phyloP scores from a whole-genome alignment of 805 yeast genomes.

The Myxozyma nipponensis region DNA sequence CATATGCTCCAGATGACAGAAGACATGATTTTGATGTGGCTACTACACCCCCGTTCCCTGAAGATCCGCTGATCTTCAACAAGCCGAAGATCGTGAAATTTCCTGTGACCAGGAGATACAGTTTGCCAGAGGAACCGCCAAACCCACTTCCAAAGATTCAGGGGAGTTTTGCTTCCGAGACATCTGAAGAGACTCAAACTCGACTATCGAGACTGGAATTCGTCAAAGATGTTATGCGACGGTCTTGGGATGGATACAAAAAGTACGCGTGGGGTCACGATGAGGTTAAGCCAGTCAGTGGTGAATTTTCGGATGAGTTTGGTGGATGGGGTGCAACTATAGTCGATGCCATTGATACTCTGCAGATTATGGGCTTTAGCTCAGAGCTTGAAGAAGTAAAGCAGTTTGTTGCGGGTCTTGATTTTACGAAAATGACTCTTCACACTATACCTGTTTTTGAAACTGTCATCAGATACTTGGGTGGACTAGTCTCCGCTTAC shows the following conservation, averaged over 20 bases:
- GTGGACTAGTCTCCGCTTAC: constrained; percentile 52
- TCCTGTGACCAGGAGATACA: constrained; percentile 13
- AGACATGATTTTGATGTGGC: background rate
- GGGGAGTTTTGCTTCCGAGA: constrained; percentile 26
- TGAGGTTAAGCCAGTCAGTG: constrained; percentile 43
- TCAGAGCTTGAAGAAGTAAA: constrained; percentile 43
- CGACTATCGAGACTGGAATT: constrained; percentile 33
- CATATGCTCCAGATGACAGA: constrained; percentile 16
- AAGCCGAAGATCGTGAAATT: constrained; percentile 13
- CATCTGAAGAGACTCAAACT: constrained; percentile 20
- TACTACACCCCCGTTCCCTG: constrained; percentile 8
- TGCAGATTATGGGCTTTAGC: constrained; percentile 45
- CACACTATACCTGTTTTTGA: constrained; percentile 49
- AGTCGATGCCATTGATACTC: constrained; percentile 52
- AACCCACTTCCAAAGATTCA: constrained; percentile 22
- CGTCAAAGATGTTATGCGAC: constrained; percentile 40
- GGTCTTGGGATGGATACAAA: constrained; percentile 47
- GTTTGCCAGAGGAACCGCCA: constrained; percentile 22
- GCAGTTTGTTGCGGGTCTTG: constrained; percentile 38
- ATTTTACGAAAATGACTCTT: constrained; percentile 44
- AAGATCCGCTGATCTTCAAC: constrained; percentile 1
- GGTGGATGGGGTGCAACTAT: constrained; percentile 53
- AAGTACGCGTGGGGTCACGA: constrained; percentile 46
- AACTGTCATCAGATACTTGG: constrained; percentile 50
- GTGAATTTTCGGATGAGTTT: constrained; percentile 39